Evolutionary conservation across 2,329 filamentous ascomycete species (phyloP), one percentile per base, ranked within the genome.

Genomic region (Aspergillus unguis): DNA sequence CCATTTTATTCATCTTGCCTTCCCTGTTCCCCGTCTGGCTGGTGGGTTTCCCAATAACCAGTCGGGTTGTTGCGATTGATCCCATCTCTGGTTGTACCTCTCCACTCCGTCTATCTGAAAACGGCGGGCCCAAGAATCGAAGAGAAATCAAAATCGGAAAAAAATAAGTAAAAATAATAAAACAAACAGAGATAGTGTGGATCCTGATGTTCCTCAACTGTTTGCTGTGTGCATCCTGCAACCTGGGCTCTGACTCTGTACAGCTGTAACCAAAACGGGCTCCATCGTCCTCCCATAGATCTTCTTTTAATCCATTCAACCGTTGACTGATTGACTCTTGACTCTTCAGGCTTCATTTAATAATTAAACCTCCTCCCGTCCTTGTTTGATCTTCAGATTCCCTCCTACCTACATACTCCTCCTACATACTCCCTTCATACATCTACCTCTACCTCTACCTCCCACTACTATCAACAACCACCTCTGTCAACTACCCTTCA

Each of bases 211-310:
- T 62, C 60, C 65, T 66, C 56, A 62, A 65, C 58, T 68, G 65
- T 68, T 69, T 69, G 66, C 65, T 66, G 60, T 60, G 62, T 65
- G 64, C 63, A 65, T 66, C 61, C 62, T 64, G 61, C 61, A 54
- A 50, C 50, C 53, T 55, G 38, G 31, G 43, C 37, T 61, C 59
- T 66, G 31, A 36, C 37, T 61, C 59, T 66, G 62, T 67, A 66
- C 67, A 68, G 66, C 65, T 68, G 67, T 65, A 64, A 68, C 65
- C 65, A 58, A 64, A 68, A 68, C 65, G 59, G 60, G 51, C 54
- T 58, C 56, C 55, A 58, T 58, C 50, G 42, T 55, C 54, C 42
- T 52, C 51, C 41, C 44, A 48, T 53, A 29, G 33, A 36, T 10
- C n/a, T 23, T 38, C n/a, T n/a, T 23, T n/a, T 23, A 23, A 17